Conservation (phyloP, 306 rosid species). For the Abrus pulchellus region DNA sequence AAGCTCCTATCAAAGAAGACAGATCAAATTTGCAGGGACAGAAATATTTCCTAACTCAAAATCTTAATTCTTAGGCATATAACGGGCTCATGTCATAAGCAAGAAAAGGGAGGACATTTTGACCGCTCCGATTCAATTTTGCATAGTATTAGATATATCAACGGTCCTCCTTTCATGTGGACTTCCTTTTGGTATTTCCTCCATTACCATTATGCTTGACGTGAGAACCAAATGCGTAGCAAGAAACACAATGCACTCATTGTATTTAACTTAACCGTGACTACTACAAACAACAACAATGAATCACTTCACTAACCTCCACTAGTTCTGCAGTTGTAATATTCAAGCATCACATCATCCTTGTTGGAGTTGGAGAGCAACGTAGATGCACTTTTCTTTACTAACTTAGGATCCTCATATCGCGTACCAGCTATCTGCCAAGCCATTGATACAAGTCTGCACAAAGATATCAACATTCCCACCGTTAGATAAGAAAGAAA, state of each 20-base stretch:
- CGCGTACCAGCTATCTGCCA: conserved; percentile 91
- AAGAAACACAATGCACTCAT: conserved; percentile 27
- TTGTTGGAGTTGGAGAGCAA: conserved; percentile 51
- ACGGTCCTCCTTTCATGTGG: conserved; percentile 12
- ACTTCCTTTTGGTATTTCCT: background rate
- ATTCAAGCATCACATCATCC: conserved; percentile 61
- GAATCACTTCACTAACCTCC: conserved; percentile 67
- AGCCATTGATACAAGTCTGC: conserved; percentile 81
- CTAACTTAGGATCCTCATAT: conserved; percentile 76
- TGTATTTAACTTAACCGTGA: conserved; percentile 29
- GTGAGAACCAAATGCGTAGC: conserved; percentile 10
- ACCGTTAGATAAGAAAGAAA: conserved; percentile 30
- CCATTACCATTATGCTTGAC: background rate
- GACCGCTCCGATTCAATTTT: background rate
- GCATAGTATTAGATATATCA: background rate
- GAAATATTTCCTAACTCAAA: conserved; percentile 27
- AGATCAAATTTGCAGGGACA: conserved; percentile 12
- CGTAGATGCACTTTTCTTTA: conserved; percentile 65
- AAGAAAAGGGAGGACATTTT: conserved; percentile 15
- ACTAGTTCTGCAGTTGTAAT: conserved; percentile 72
- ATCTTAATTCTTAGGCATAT: too few species aligned
- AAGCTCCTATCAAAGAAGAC: conserved; percentile 33
- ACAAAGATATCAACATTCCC: conserved; percentile 48
- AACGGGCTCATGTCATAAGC: background rate
- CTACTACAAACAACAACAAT: conserved; percentile 36